Base-by-base conservation (phyloP, 2,329 filamentous ascomycete species). In the Monilinia polystroma region DNA sequence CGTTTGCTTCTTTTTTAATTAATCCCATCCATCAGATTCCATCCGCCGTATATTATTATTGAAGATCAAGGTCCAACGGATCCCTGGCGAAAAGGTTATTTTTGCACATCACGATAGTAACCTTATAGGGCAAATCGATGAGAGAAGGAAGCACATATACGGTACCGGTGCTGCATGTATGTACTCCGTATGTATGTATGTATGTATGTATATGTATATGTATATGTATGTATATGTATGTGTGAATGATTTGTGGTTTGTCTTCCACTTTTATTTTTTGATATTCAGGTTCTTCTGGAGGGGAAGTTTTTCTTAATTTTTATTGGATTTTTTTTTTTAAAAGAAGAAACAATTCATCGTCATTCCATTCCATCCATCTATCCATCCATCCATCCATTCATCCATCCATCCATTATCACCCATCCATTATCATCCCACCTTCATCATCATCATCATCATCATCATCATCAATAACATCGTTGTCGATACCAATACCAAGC, bases 41-140 rank as follows among this genome's bases (percentile, higher is more conserved):
- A 29, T 29, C 29, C 29, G 29, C 29, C 29, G 29, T 35, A 8
- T 35, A 35, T 35, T 6, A 7, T 35, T 35, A 35, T 35, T 35
- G 32, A 35, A 35, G 32, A 11, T n/a, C 20, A 47, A 47, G 45
- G 8, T 20, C 45, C 45, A 43, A 14, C 41, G 12, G 4, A 45
- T 45, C 18, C 20, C 20, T 18, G 38, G 18, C 18, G 2, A 1
- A 47, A 47, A n/a, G 29, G 20, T 12, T 32, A 59, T 32, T 45
- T n/a, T 32, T 59, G 54, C 45, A 65, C 35, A 16, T 65, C 54
- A 57, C n/a, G 54, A 65, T 59, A 65, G 54, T 32, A 59, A 41
- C 12, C 32, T 35, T 35, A 35, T 57, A 65, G 29, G 26, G 32
- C 41, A 60, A 49, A 58, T n/a, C 23, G 41, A 58, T 35, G 5